Evolutionary conservation across 2,329 filamentous ascomycete species (phyloP).

Genomic region (Cercospora sp.): DNA sequence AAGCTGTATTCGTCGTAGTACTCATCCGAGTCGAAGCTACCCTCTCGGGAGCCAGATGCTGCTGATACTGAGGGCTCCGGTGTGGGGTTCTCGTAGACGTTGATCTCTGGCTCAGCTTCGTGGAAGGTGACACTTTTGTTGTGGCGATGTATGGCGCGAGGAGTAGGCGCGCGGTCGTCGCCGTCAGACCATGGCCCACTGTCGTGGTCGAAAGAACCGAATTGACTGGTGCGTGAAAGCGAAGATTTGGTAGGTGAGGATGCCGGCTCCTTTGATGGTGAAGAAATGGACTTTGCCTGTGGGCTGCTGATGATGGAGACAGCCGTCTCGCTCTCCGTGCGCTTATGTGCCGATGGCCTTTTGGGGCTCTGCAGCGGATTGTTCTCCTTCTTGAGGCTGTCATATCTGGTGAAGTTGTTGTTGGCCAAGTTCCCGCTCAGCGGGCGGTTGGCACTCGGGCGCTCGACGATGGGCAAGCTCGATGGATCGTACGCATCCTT

Average conservation of each 20-base stretch:
- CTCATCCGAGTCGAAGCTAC: slow-evolving; percentile 81
- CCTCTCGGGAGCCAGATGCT: slow-evolving; percentile 84
- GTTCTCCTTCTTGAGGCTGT: slow-evolving; percentile 47
- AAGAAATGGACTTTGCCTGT: slow-evolving; percentile 34
- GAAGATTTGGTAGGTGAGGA: slow-evolving; percentile 87
- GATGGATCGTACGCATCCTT: slow-evolving; percentile 90
- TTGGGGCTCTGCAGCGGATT: slow-evolving; percentile 37
- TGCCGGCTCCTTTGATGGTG: slow-evolving; percentile 62
- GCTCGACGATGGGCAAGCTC: slow-evolving; percentile 73
- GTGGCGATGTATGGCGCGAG: slow-evolving; percentile 73
- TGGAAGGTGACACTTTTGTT: slow-evolving; percentile 98
- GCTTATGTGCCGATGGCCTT: slow-evolving; percentile 39
- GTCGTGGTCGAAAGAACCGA: slow-evolving; percentile 51
- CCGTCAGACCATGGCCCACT: slow-evolving; percentile 63
- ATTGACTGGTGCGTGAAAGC: slow-evolving; percentile 65
- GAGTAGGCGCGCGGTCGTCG: slow-evolving; percentile 60
- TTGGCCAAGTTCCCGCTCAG: slow-evolving; percentile 64
- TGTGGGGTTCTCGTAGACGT: slow-evolving; percentile 97
- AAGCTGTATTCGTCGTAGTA: slow-evolving; percentile 69
- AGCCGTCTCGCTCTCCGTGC: slow-evolving; percentile 60
- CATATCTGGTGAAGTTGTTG: slow-evolving; percentile 65
- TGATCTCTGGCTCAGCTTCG: slow-evolving; percentile 86
- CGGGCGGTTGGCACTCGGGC: slow-evolving; percentile 66
- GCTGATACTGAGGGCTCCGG: slow-evolving; percentile 86
- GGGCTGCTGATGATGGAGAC: slow-evolving; percentile 59